Evolutionary conservation across 2,329 filamentous ascomycete species (phyloP).

Genomic region (Scytalidium lignicola): DNA sequence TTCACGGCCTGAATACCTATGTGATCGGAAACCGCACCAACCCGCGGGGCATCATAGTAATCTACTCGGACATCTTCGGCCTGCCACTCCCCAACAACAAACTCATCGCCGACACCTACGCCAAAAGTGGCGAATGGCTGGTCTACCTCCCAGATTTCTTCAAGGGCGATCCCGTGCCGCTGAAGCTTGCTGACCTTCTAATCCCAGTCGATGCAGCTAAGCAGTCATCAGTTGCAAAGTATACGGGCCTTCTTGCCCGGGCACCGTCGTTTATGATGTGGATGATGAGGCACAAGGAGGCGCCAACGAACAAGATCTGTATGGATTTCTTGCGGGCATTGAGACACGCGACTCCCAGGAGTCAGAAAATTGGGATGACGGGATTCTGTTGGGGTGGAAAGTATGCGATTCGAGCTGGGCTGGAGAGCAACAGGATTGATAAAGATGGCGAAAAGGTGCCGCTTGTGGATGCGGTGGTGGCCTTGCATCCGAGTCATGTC

Average conservation of each 20-base stretch:
- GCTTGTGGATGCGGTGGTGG: slow-evolving; percentile 32
- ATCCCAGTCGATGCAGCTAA: slow-evolving; percentile 31
- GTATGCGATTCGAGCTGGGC: slow-evolving; percentile 28
- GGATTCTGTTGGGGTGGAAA: slow-evolving; percentile 34
- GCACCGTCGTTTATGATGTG: slow-evolving; percentile 28
- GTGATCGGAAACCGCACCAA: slow-evolving; percentile 29
- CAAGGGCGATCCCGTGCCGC: slow-evolving; percentile 25
- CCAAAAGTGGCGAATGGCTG: slow-evolving; percentile 25
- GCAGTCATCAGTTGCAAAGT: slow-evolving; percentile 31
- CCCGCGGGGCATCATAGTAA: slow-evolving; percentile 24
- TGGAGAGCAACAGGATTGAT: slow-evolving; percentile 29
- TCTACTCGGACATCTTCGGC: slow-evolving; percentile 28
- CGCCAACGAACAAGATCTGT: slow-evolving; percentile 27
- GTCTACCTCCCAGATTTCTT: slow-evolving; percentile 30
- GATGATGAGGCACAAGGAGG: slow-evolving; percentile 29
- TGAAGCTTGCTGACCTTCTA: slow-evolving; percentile 30
- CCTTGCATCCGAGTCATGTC: slow-evolving; percentile 32
- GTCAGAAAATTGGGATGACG: slow-evolving; percentile 30
- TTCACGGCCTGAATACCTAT: slow-evolving; percentile 34
- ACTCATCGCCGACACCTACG: slow-evolving; percentile 27
- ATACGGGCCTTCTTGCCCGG: slow-evolving; percentile 32
- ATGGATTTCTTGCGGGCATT: slow-evolving; percentile 29
- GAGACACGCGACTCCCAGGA: slow-evolving; percentile 24
- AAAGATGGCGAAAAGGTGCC: slow-evolving; percentile 28
- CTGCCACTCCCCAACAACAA: slow-evolving; percentile 27